phyloP scores from a whole-genome alignment of 2,329 filamentous ascomycete species.

The Byssothecium circinans region DNA sequence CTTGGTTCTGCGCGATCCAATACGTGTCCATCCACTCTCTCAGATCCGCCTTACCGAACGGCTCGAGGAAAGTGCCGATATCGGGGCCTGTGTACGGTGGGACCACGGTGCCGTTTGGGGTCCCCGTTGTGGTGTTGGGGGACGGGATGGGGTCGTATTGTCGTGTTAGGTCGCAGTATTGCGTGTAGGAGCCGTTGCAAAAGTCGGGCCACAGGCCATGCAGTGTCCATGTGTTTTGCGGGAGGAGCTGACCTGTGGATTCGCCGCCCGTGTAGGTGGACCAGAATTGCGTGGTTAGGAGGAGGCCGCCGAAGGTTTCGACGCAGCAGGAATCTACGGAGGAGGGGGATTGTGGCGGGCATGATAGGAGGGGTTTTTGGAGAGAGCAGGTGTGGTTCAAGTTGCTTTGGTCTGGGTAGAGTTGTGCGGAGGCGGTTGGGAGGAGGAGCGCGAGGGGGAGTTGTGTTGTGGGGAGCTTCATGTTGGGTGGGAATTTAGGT shows the following conservation, averaged over 20 bases:
- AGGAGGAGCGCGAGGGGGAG: slow-evolving; percentile 13
- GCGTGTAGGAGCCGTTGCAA: slow-evolving; percentile 62
- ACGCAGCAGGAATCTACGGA: slow-evolving; percentile 63
- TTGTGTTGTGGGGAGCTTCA: slow-evolving; percentile 22
- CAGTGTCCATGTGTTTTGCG: slow-evolving; percentile 60
- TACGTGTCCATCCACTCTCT: slow-evolving; percentile 67
- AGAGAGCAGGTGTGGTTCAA: slow-evolving; percentile 61
- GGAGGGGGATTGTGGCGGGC: slow-evolving; percentile 32
- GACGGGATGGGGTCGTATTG: slow-evolving; percentile 65
- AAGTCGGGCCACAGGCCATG: slow-evolving; percentile 63
- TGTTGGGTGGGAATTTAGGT: slow-evolving; percentile 10
- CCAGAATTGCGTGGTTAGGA: slow-evolving; percentile 68
- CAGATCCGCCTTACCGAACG: slow-evolving; percentile 61
- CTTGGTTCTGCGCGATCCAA: slow-evolving; percentile 62
- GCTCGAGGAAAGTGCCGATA: slow-evolving; percentile 61
- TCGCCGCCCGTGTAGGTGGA: slow-evolving; percentile 64
- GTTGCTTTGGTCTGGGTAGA: slow-evolving; percentile 52
- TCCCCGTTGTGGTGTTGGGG: slow-evolving; percentile 65
- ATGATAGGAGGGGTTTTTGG: slow-evolving; percentile 37
- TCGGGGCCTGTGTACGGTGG: slow-evolving; percentile 60
- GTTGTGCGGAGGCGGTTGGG: slow-evolving; percentile 36
- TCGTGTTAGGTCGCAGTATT: slow-evolving; percentile 66
- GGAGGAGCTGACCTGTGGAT: slow-evolving; percentile 59
- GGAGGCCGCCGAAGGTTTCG: slow-evolving; percentile 65
- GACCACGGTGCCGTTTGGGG: slow-evolving; percentile 55